These are phyloP conservation scores for Croton setiger DNA, from an alignment of 441 rosid species.

Conservation along the genomic window DNA sequence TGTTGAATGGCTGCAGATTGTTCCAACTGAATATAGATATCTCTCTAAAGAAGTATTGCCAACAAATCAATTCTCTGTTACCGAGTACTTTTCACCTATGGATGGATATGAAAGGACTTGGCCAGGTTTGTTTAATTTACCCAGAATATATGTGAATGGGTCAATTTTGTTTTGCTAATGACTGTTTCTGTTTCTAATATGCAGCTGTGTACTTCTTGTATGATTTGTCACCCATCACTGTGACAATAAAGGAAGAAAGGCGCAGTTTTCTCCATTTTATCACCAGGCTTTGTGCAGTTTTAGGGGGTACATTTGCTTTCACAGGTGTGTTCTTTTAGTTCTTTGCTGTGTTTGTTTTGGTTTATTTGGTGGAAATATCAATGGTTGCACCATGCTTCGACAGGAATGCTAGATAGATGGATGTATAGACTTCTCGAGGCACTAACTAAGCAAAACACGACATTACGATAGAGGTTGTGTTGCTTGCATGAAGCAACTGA, in stretches of 20 bases:
- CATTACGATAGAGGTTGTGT: constrained; percentile 32
- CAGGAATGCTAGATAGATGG: constrained; percentile 99
- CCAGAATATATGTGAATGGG: neutral
- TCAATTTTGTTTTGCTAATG: constrained; percentile 8
- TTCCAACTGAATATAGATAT: constrained; percentile 92
- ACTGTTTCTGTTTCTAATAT: constrained; percentile 10
- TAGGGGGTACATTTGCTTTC: constrained; percentile 96
- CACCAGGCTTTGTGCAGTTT: constrained; percentile 94
- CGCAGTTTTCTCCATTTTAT: constrained; percentile 91
- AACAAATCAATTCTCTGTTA: constrained; percentile 92
- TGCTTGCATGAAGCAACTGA: neutral
- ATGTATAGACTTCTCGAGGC: constrained; percentile 77
- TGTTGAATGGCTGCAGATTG: constrained; percentile 54
- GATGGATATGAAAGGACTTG: constrained; percentile 63
- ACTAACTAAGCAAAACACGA: constrained; percentile 40
- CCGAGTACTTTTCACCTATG: constrained; percentile 85
- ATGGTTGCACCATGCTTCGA: constrained; percentile 4
- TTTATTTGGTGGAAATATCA: neutral
- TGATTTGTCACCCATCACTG: constrained; percentile 94
- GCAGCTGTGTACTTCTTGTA: constrained; percentile 95
- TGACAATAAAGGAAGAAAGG: constrained; percentile 86
- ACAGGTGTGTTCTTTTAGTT: constrained; percentile 56
- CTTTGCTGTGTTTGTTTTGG: neutral
- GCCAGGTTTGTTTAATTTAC: constrained; percentile 67
- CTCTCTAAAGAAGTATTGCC: constrained; percentile 79